Base-by-base conservation (phyloP, 805 yeast genomes). In the Cyberlindnera japonica region DNA sequence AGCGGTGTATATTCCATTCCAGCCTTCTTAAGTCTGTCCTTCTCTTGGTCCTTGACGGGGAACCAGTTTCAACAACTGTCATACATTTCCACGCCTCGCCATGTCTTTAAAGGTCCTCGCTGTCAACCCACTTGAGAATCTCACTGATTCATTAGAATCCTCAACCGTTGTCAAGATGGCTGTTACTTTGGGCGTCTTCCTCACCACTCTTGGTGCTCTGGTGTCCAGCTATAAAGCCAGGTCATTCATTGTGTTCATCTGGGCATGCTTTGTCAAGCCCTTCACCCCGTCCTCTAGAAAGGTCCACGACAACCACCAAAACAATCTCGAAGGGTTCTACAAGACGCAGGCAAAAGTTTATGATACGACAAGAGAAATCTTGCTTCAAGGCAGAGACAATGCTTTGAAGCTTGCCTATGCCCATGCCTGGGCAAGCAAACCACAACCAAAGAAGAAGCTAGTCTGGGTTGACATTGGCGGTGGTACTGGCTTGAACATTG, bases 401-500 rank as follows among this genome's bases (percentile, higher is more conserved):
- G 79, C 86, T 41, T 65, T 83, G 40, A 68, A 68, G 37, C 58
- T 83, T 43, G 83, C 85, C 1, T 70, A 67, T 22, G 59, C 81
- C 19, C 89, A 83, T 58, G 61, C 81, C 26, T 55, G 46, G 33
- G 45, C 55, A 6, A 58, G 47, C 36, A 41, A 45, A 13, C 20
- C 38, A 2, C 67, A 64, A 38, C 61, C 59, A 20, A 27, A 39
- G 32, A 48, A 58, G 29, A 71, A 72, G 37, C 62, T 81, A 33
- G 77, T 81, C 33, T 83, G 90, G 90, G 69, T 83, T 36, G 90
- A 83, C 57, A 74, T 86, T 54, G 95, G 95, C 37, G 95, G 95
- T 23, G 95, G 95, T 18, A 85, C 95, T 6, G 95, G 95, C 35
- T 71, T 79, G 61, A 85, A 85, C 63, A 81, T 85, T 53, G 93